These are phyloP conservation scores for Houttuynia cordata DNA, from an alignment of 164 flowering plant species.

Conservation along the genomic window DNA sequence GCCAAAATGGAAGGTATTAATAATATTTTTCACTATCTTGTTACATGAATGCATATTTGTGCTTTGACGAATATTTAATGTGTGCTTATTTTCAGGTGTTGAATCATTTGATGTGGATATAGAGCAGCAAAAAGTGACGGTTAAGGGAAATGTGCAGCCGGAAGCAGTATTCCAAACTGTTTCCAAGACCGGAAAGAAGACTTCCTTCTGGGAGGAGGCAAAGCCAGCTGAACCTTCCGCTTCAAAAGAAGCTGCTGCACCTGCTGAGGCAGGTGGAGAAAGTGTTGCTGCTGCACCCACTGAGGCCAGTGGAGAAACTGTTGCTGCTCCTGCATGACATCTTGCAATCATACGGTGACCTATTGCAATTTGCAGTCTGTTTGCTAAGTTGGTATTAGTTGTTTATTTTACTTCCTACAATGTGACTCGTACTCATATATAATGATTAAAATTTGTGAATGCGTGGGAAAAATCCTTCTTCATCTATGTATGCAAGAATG, in stretches of 20 bases:
- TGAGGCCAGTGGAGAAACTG: too few species aligned
- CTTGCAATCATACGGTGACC: not conserved
- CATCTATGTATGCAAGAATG: too few species aligned
- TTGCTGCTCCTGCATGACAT: not conserved
- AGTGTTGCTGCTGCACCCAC: constrained; percentile 8
- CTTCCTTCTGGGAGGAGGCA: constrained; percentile 68
- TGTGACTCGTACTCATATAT: too few species aligned
- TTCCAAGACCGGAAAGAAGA: constrained; percentile 84
- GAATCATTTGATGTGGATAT: constrained; percentile 71
- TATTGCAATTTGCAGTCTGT: not conserved
- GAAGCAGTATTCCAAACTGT: constrained; percentile 83
- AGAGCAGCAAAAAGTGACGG: constrained; percentile 82
- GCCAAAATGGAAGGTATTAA: constrained; percentile 72
- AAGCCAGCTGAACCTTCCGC: constrained; percentile 20
- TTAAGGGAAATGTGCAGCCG: constrained; percentile 68
- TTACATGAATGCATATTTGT: too few species aligned
- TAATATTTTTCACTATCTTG: not conserved
- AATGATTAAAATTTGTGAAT: too few species aligned
- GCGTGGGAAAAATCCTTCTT: too few species aligned
- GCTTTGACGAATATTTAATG: too few species aligned
- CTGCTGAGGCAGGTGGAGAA: constrained; percentile 3
- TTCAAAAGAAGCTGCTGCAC: constrained; percentile 12
- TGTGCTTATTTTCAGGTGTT: constrained; percentile 39
- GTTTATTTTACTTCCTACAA: too few species aligned
- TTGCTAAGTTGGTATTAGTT: not conserved